Conservation (phyloP, 2,329 filamentous ascomycete species). For the Colletotrichum sojae region DNA sequence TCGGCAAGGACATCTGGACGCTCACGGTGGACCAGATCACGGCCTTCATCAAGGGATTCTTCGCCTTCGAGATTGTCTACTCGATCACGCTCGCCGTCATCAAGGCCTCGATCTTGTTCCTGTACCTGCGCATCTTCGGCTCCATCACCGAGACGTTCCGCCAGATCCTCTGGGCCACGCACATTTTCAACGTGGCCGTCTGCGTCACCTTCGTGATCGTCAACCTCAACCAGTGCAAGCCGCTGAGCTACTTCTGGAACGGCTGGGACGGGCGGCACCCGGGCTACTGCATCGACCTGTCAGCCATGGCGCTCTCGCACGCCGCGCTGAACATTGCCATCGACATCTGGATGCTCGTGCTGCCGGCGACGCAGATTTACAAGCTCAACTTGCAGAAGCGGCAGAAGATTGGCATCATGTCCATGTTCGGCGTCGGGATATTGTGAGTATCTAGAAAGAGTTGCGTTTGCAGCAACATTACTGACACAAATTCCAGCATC, state of each 20-base stretch:
- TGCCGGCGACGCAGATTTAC: conserved; percentile 31
- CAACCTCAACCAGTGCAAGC: conserved; percentile 48
- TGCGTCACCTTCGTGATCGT: conserved; percentile 51
- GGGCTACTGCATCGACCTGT: conserved; percentile 22
- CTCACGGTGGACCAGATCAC: conserved; percentile 23
- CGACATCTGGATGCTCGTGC: conserved; percentile 30
- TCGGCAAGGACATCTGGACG: conserved; percentile 33
- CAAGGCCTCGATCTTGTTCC: conserved; percentile 53
- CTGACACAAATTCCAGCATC: too few relatives aligned
- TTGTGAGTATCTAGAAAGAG: too few relatives aligned
- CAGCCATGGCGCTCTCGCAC: conserved; percentile 29
- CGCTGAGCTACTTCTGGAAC: conserved; percentile 33
- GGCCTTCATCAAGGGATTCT: conserved; percentile 26
- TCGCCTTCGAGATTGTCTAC: conserved; percentile 34
- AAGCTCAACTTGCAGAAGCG: conserved; percentile 35
- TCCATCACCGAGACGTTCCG: conserved; percentile 44
- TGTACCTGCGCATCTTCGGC: conserved; percentile 57
- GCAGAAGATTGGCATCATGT: conserved; percentile 35
- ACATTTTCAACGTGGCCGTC: conserved; percentile 27
- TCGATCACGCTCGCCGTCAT: conserved; percentile 54
- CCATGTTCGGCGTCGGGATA: conserved; percentile 32
- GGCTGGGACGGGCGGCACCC: conserved; percentile 32
- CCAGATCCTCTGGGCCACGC: conserved; percentile 43
- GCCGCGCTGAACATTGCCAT: conserved; percentile 28
- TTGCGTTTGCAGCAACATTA: too few relatives aligned